phyloP scores from a whole-genome alignment of 768 basidiomycete species.

The Amyloporia xantha region DNA sequence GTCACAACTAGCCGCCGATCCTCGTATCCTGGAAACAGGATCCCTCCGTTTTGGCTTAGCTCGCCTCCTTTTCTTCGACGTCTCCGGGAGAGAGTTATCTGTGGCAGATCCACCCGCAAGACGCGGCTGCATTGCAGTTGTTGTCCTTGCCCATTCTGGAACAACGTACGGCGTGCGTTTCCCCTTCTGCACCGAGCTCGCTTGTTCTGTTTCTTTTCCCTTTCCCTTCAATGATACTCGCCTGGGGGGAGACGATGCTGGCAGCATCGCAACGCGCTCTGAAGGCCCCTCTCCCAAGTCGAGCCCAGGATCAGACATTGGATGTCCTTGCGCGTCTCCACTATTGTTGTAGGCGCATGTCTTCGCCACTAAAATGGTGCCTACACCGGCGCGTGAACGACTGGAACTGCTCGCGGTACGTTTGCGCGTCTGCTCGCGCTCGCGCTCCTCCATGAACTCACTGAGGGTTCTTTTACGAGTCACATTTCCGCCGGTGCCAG shows the following conservation, averaged over 20 bases:
- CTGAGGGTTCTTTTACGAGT: constrained; percentile 57
- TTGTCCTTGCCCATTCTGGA: constrained; percentile 68
- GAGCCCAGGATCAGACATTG: constrained; percentile 8
- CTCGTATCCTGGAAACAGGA: no score
- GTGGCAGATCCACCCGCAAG: constrained; percentile 61
- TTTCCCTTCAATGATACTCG: neutral
- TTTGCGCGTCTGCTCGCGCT: constrained; percentile 34
- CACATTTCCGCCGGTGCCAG: neutral
- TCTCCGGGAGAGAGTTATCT: no score
- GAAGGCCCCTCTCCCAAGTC: neutral
- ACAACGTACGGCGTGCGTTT: constrained; percentile 41
- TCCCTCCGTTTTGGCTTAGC: no score
- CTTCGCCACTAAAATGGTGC: neutral
- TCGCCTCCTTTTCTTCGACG: no score
- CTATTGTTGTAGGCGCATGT: neutral
- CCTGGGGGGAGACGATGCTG: neutral
- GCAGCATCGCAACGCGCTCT: neutral
- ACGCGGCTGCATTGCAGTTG: constrained; percentile 60
- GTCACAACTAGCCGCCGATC: no score
- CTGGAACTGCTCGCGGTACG: constrained; percentile 8
- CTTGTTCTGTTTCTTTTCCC: neutral
- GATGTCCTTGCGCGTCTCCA: neutral
- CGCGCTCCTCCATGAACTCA: constrained; percentile 63
- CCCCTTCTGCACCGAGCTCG: neutral
- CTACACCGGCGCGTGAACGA: constrained; percentile 3